Percentiles rank a stretch among this genome's conserved stretches.
Conservation (phyloP, 106 monocot genomes). For the Chionographis japonica region DNA sequence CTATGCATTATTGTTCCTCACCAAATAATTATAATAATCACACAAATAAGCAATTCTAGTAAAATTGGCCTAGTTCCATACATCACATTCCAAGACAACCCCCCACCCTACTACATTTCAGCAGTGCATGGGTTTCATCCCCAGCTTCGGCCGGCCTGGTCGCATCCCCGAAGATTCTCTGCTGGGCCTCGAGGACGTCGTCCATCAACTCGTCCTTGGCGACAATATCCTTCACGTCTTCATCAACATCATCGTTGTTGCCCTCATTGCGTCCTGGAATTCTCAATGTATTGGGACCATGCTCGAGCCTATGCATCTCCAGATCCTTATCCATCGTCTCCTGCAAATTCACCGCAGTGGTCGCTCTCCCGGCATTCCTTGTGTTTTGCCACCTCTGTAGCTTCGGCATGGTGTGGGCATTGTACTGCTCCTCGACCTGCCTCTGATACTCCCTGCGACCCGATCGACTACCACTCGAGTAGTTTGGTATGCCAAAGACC, state of each 20-base stretch:
- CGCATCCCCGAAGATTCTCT: slow-evolving; percentile 36
- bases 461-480: slow-evolving; percentile 69
- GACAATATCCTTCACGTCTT: slow-evolving; percentile 81
- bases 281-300: slow-evolving; percentile 79
- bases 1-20: too few species aligned
- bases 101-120: slow-evolving; percentile 6
- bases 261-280: slow-evolving; percentile 55
- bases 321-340: slow-evolving; percentile 97
- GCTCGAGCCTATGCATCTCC: slow-evolving; percentile 86
- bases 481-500: too few species aligned
- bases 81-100: too few species aligned
- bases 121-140: slow-evolving; percentile 29
- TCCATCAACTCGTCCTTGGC: slow-evolving; percentile 86
- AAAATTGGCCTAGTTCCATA: too few species aligned
- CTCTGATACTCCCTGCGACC: slow-evolving; percentile 77
- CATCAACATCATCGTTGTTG: slow-evolving; percentile 27
- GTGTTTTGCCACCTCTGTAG: slow-evolving; percentile 72
- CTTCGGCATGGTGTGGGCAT: slow-evolving; percentile 58
- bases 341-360: slow-evolving; percentile 52
- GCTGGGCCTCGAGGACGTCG: slow-evolving; percentile 64
- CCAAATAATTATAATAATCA: too few species aligned
- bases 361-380: slow-evolving; percentile 52
- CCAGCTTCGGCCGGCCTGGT: slow-evolving; percentile 31
- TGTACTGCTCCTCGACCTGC: slow-evolving; percentile 49
- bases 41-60: too few species aligned